These are phyloP conservation scores for Perkinsus olseni DNA, from an alignment of 169 alveolate genomes.

Conservation along the genomic window DNA sequence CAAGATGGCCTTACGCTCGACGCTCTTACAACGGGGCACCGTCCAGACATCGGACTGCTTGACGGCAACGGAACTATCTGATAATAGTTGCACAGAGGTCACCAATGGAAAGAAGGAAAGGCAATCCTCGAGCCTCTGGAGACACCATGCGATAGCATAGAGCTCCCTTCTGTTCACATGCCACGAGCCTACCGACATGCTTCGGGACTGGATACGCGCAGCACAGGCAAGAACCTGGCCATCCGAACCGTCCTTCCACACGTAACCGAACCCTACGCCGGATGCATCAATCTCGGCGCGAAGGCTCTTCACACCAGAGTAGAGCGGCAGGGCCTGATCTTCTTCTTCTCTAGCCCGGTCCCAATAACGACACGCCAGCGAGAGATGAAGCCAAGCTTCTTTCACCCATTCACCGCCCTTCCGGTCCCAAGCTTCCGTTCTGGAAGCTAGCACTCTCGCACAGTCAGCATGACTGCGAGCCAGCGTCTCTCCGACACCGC, in stretches of 20 bases:
- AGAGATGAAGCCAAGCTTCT: neutral
- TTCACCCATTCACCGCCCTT: neutral
- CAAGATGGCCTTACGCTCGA: neutral
- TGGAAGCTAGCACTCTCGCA: neutral
- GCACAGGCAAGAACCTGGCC: neutral
- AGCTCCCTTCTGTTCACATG: neutral
- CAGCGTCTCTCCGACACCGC: neutral
- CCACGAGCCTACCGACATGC: neutral
- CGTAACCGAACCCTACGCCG: neutral
- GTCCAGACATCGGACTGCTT: neutral
- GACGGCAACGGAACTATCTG: neutral
- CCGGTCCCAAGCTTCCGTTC: neutral
- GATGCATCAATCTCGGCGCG: neutral
- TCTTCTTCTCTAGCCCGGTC: neutral
- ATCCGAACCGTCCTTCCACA: neutral
- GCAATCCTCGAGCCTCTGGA: neutral
- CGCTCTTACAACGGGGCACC: neutral
- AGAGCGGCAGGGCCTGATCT: neutral
- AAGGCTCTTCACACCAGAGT: neutral
- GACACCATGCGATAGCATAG: neutral
- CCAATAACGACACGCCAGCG: neutral
- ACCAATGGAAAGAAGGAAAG: neutral
- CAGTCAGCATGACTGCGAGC: neutral
- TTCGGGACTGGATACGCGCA: neutral
- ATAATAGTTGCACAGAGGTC: neutral